Conservation (phyloP, 768 basidiomycete genomes). For the Amanita brunnescens region DNA sequence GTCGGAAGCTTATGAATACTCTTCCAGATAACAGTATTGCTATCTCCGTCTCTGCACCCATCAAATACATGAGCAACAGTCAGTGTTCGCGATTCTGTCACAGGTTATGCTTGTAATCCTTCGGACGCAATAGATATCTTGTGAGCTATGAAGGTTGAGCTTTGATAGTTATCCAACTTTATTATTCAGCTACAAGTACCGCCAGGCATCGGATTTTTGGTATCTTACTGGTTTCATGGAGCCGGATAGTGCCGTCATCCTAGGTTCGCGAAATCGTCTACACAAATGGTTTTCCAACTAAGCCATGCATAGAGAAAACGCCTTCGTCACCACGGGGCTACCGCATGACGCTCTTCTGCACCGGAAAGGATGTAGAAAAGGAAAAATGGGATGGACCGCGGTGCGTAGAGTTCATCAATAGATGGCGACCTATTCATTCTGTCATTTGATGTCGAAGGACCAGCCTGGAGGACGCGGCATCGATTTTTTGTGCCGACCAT, state of each 20-base stretch:
- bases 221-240: slow-evolving; percentile 96
- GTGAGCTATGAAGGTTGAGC: slow-evolving; percentile 19
- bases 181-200: slow-evolving; percentile 76
- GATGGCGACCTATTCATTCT: not conserved
- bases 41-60: slow-evolving; percentile 65
- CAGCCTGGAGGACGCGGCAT: slow-evolving; percentile 51
- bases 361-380: slow-evolving; percentile 61
- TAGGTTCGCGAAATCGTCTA: slow-evolving; percentile 37
- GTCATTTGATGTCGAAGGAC: slow-evolving; percentile 34
- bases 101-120: slow-evolving; percentile 6
- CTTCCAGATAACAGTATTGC: slow-evolving; percentile 70
- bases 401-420: slow-evolving; percentile 19
- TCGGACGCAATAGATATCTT: slow-evolving; percentile 61
- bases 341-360: slow-evolving; percentile 77
- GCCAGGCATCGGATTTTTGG: slow-evolving; percentile 89
- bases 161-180: slow-evolving; percentile 4
- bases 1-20: slow-evolving; percentile 60
- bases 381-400: slow-evolving; percentile 92
- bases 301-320: slow-evolving; percentile 47
- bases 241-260: slow-evolving; percentile 79
- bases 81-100: slow-evolving; percentile 22
- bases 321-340: slow-evolving; percentile 63
- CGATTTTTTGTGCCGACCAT: slow-evolving; percentile 73
- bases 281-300: not conserved
- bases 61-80: slow-evolving; percentile 85